These are phyloP conservation scores for Kernera saxatilis DNA, from an alignment of 345 rosid species.

Conservation along the genomic window DNA sequence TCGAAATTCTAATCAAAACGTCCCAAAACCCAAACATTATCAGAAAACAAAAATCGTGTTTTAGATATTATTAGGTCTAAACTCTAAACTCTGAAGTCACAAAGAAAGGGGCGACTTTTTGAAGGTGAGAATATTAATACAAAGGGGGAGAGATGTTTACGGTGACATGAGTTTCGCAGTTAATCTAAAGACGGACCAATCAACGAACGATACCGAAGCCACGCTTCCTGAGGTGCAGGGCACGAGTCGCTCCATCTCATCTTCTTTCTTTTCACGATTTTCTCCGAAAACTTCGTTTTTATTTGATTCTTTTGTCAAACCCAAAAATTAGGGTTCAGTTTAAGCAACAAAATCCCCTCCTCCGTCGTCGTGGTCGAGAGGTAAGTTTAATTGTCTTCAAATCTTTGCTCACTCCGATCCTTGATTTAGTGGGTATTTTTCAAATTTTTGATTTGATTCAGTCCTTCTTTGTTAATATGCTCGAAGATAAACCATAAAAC, in stretches of 20 bases:
- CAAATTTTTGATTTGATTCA: conserved; percentile 8
- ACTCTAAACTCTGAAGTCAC: not conserved
- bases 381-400: conserved; percentile 1
- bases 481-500: conserved; percentile 1
- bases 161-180: not conserved
- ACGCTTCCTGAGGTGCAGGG: conserved; percentile 12
- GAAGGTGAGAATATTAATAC: not conserved
- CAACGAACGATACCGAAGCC: not conserved
- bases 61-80: too few species aligned
- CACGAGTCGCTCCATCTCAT: conserved; percentile 8
- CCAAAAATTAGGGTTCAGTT: conserved; percentile 15
- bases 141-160: not conserved
- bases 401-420: not conserved
- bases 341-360: not conserved
- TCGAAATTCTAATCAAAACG: not conserved
- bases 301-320: not conserved
- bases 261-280: not conserved
- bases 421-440: not conserved
- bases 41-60: not conserved
- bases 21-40: not conserved
- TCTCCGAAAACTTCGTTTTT: not conserved
- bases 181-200: conserved; percentile 12
- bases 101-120: not conserved
- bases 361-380: not conserved
- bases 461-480: not conserved